Percentiles rank a stretch among this genome's conserved stretches.
Conservation (phyloP, 2,329 filamentous ascomycete species). For the Penicillium sp. region DNA sequence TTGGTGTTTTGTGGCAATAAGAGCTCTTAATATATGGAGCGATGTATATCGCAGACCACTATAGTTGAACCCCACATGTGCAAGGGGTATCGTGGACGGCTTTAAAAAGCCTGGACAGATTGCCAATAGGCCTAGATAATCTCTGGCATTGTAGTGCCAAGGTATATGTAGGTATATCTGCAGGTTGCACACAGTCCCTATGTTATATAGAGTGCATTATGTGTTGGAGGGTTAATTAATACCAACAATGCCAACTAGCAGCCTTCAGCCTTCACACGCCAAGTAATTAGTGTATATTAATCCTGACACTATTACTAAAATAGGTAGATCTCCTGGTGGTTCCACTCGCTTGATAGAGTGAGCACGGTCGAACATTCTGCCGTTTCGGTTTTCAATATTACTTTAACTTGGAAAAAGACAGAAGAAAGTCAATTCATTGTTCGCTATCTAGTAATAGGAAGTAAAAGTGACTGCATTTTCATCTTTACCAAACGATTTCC, state of each 20-base stretch:
- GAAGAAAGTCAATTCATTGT: neutral
- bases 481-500: neutral
- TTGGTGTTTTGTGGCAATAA: neutral
- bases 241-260: neutral
- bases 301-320: neutral
- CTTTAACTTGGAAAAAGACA: neutral
- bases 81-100: neutral
- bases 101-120: neutral
- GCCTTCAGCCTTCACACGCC: neutral
- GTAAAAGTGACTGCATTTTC: neutral
- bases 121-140: neutral
- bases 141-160: neutral
- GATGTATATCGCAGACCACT: neutral
- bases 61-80: neutral
- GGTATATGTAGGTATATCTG: neutral
- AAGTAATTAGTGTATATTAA: neutral
- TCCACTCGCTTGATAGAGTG: no score
- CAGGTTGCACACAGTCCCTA: neutral
- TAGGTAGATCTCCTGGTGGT: neutral
- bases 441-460: neutral
- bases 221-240: neutral
- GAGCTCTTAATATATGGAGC: neutral
- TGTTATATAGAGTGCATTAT: neutral
- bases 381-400: neutral
- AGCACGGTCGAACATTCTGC: neutral